These are phyloP conservation scores for Eragrostis nindensis DNA, from an alignment of 176 grass and related monocot genomes.

Conservation along the genomic window DNA sequence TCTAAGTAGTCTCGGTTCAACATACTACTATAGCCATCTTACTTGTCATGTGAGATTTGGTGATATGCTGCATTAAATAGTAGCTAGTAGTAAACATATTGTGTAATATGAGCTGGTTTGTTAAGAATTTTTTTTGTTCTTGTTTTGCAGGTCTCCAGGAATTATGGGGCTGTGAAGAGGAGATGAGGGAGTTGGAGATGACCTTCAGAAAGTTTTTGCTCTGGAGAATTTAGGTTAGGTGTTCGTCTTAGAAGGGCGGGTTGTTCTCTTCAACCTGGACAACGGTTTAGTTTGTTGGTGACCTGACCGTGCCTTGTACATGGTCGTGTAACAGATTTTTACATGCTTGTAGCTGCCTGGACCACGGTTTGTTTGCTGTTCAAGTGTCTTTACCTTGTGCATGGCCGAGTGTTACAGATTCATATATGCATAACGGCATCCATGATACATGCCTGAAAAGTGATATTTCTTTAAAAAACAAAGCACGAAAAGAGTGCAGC, in stretches of 20 bases:
- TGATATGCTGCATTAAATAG: neutral
- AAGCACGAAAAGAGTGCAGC: neutral
- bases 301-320: constrained; percentile 14
- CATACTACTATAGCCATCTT: neutral
- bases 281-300: neutral
- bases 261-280: constrained; percentile 10
- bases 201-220: constrained; percentile 23
- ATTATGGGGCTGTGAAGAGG: constrained; percentile 71
- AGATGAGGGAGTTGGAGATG: constrained; percentile 66
- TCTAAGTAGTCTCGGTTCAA: neutral
- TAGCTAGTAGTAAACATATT: neutral
- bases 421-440: neutral
- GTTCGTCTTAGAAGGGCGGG: neutral
- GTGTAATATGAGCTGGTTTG: constrained; percentile 1
- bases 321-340: constrained; percentile 20
- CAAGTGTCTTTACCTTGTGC: neutral
- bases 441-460: neutral
- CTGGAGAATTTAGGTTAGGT: constrained; percentile 4
- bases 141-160: constrained; percentile 57
- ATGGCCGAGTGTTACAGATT: neutral
- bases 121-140: neutral
- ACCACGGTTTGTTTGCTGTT: neutral
- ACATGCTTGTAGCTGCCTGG: neutral
- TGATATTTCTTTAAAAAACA: neutral
- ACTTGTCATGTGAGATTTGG: neutral